These are phyloP conservation scores for Leccinum angustisporum DNA, from an alignment of 1,284 basidiomycete genomes.

Conservation along the genomic window DNA sequence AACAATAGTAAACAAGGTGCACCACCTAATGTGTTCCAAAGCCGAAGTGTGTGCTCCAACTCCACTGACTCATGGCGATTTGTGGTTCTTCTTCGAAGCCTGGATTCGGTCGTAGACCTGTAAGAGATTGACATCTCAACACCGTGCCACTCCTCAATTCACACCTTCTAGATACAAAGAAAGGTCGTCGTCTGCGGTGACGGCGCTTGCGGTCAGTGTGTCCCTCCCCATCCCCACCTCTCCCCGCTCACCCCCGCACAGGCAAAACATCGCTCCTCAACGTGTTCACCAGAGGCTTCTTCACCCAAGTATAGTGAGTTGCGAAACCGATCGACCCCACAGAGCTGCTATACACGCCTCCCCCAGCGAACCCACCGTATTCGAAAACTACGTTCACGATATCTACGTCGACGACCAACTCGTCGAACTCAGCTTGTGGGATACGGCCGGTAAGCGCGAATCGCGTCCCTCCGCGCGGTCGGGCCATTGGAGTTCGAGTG, in stretches of 20 bases:
- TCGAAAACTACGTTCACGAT: slow-evolving; percentile 92
- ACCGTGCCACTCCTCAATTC: slow-evolving; percentile 6
- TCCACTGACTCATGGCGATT: slow-evolving; percentile 43
- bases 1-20: slow-evolving; percentile 26
- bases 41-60: not conserved
- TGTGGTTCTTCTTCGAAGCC: slow-evolving; percentile 52
- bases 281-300: slow-evolving; percentile 84
- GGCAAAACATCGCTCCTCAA: slow-evolving; percentile 82
- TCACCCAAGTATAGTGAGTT: slow-evolving; percentile 83
- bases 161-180: slow-evolving; percentile 49
- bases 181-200: slow-evolving; percentile 89
- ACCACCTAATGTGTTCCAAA: slow-evolving; percentile 5
- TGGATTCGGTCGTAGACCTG: slow-evolving; percentile 54
- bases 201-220: slow-evolving; percentile 78
- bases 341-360: slow-evolving; percentile 5
- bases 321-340: not conserved
- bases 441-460: slow-evolving; percentile 79
- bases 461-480: not conserved
- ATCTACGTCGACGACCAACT: slow-evolving; percentile 78
- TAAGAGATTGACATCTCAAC: slow-evolving; percentile 28
- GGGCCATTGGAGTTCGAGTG: not conserved
- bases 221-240: too few relatives aligned
- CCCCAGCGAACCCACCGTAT: slow-evolving; percentile 85
- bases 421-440: slow-evolving; percentile 93
- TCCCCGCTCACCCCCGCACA: slow-evolving; percentile 32